Evolutionary conservation across 352 stramenopile genomes (phyloP).

Genomic region (Pythium volutum): DNA sequence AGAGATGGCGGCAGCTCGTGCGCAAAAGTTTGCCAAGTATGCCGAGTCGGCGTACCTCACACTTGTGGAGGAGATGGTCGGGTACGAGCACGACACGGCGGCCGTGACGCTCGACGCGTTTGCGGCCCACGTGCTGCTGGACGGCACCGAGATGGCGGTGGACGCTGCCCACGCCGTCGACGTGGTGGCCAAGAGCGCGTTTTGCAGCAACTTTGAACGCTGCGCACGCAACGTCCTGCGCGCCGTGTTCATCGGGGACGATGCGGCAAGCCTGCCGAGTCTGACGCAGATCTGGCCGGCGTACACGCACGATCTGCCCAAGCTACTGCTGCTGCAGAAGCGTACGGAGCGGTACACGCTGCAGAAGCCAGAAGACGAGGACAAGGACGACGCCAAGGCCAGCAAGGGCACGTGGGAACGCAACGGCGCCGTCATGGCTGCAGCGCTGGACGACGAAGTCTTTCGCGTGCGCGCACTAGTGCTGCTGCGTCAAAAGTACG

Average conservation of each 20-base stretch:
- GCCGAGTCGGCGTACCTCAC: conserved; percentile 40
- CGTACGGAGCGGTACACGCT: conserved; percentile 48
- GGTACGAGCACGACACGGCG: conserved; percentile 34
- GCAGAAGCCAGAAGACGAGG: no score
- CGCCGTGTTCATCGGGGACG: conserved; percentile 20
- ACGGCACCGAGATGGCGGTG: conserved; percentile 9
- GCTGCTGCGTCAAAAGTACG: conserved; percentile 52
- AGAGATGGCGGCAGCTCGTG: conserved; percentile 43
- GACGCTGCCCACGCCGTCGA: conserved; percentile 3
- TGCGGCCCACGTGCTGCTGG: conserved; percentile 12
- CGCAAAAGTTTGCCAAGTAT: conserved; percentile 58
- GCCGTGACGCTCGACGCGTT: no score
- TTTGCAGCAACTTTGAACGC: conserved; percentile 4
- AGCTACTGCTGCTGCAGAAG: conserved; percentile 60
- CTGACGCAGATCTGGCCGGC: conserved; percentile 47
- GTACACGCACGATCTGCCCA: conserved; percentile 39
- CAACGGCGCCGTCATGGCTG: conserved; percentile 22
- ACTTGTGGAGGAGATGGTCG: conserved; percentile 46
- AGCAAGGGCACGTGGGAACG: conserved; percentile 29
- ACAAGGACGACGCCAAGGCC: no score
- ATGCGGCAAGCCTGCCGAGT: conserved; percentile 1
- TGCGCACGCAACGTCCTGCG: conserved; percentile 17
- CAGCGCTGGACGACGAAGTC: conserved; percentile 20
- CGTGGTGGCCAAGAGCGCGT: conserved; percentile 7
- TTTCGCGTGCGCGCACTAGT: conserved; percentile 39